Base-by-base conservation (phyloP, 352 stramenopile species). In the Phytophthora multivora region DNA sequence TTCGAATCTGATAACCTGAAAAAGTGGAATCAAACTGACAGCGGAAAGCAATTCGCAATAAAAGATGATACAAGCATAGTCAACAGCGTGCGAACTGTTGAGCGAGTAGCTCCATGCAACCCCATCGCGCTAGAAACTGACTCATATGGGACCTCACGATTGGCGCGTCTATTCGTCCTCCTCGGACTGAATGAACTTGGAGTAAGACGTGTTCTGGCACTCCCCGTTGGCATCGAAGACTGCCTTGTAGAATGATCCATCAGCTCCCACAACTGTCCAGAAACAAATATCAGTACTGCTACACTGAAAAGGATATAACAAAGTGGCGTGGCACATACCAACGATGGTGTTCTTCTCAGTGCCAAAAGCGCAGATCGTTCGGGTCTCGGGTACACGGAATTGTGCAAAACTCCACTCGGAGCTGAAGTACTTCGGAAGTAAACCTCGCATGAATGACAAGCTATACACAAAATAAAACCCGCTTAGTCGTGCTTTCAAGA, bases 331-430 rank as follows among this genome's bases (percentile, higher is more conserved):
- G 19, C 30, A 70, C 83, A 18, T 79, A 95, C 86, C 87, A 56
- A 95, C 80, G 56, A 95, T 97, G n/a, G 93, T 98, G 59, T 96
- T 96, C 69, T 96, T 94, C 69, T 98, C 93, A 3, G 75, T 77
- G 21, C 90, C 91, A 71, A 98, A 98, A 2, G 93, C 91, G 66
- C 91, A 98, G 46, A 98, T 95, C 36, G 87, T 98, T 46, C 83
- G 80, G 4, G 89, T 96, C 51, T 97, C 90, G 4, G 91, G 84
- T 16, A 97, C 90, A 50, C 89, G 88, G 48, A 98, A 96, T 66
- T 97, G 90, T n/a, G 91, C 93, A 61, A 97, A 97, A 63, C 90
- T 97, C 90, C 93, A 98, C 56, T 98, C 93, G 10, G 83, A 95
- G 73, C 82, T 95, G 61, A 98, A 97, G 63, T 98, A 98, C 70